Base-by-base conservation (phyloP, 768 basidiomycete genomes). In the Dioszegia hungarica region DNA sequence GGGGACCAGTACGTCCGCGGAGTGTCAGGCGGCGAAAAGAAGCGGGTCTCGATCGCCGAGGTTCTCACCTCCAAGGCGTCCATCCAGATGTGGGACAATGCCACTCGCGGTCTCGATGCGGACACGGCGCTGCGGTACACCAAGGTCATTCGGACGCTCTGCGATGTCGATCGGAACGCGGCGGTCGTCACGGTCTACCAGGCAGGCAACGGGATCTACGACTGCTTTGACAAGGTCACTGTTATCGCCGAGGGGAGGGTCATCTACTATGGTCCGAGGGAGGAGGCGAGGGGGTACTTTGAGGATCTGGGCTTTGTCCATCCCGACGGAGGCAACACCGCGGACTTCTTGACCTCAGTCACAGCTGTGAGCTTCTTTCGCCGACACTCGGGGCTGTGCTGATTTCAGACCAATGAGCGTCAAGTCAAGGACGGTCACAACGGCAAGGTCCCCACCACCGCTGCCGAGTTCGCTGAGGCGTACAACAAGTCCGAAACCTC, bases 241-340 rank as follows among this genome's bases (percentile, higher is more conserved):
- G 78, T 80, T 22, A 74, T 81, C 15, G 78, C 80, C 54, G 77
- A 79, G 62, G 81, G 81, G 5, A 63, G 77, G 15, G 70, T 77
- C 51, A 76, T 81, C 57, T 82, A 79, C 68, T 81, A 78, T 54
- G 80, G 81, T 17, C 75, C 71, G 9, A 66, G 72, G n/a, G 60
- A 66, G 3, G 70, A 74, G 28, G 80, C 80, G 14, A 68, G 72
- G 49, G 61, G 71, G 27, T 81, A 79, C 57, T 71, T 74, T 39
- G 69, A 74, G 41, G 64, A 68, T 33, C 33, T 74, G 14, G 72
- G 72, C 0, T 74, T 74, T 45, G 69, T 63, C 3, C 67, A 67
- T 49, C 54, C 57, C 3, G 61, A 65, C 20, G 69, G 72, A 15
- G 67, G 59, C 14, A 74, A 68, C 44, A 62, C 64, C 15, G 69